Base-by-base conservation (phyloP, 1,139 yeast species). In the Candida neerlandica region DNA sequence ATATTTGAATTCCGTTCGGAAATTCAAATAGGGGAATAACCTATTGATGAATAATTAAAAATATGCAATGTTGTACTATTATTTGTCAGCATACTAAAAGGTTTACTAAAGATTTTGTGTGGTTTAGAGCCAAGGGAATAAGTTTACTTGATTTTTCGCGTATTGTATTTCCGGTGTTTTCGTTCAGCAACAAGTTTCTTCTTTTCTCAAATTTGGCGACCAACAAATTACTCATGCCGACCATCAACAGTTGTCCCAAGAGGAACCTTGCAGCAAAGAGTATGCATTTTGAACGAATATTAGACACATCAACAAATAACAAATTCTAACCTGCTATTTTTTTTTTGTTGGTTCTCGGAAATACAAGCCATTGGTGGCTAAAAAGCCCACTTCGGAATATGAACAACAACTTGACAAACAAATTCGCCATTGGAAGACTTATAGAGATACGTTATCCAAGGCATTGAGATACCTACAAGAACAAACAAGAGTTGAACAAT, bases 401-500 rank as follows among this genome's bases (percentile, higher is more conserved):
- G 59, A 56, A 38, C 33, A 44, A 10, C 40, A 45, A 15, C 44
- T 57, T 21, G 58, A 57, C 19, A 45, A 51, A 21, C 52, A 55
- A 43, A 35, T 58, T 9, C 48, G 45, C 19, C 12, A 48, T 23
- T 51, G 49, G 51, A 47, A 46, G 29, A 51, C 47, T 26, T 43
- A 45, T 16, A 54, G 50, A 44, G 60, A 58, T 42, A 38, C 55
- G 2, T 47, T 53, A 23, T 30, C 51, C 6, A 58, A 58, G 43
- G 61, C 61, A 14, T 33, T 46, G 4, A 47, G 43, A 26, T 58
- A 58, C 34, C 15, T 43, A 5, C 41, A 51, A 21, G 60, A 59
- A 29, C 30, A 26, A 12, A 38, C 23, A 2, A 53, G 46, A 35
- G 43, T 58, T 5, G 37, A 45, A 5, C 27, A 45, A 15, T 51